A percentile compares a stretch with the other conserved stretches of the same genome.
phyloP scores from a whole-genome alignment of 2,329 filamentous ascomycete species.

The Fusarium sp. region DNA sequence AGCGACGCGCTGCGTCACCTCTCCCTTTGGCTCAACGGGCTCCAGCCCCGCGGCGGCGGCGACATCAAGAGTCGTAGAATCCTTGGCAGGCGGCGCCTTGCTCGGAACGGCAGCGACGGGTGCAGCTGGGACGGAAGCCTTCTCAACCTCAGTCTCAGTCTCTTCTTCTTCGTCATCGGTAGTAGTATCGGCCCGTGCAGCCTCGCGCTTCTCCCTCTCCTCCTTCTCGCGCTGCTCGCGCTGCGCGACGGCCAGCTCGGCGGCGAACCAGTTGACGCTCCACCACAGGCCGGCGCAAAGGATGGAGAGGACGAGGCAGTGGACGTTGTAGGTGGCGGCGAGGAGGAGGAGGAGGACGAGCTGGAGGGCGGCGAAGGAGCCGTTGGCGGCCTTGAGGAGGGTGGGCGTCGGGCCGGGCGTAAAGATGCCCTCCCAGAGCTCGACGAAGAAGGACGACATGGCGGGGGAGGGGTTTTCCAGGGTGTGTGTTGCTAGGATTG shows the following conservation, averaged over 20 bases:
- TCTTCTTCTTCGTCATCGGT: constrained; percentile 42
- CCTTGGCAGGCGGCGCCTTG: constrained; percentile 29
- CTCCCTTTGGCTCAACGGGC: constrained; percentile 52
- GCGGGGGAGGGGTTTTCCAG: constrained; percentile 17
- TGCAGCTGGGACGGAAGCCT: constrained; percentile 9
- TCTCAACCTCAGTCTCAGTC: constrained; percentile 55
- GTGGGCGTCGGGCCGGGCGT: constrained; percentile 88
- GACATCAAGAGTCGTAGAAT: constrained; percentile 24
- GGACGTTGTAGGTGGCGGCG: constrained; percentile 81
- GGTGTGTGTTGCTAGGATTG: neutral
- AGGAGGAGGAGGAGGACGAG: constrained; percentile 77
- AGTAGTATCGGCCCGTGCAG: constrained; percentile 20
- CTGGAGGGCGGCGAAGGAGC: constrained; percentile 85
- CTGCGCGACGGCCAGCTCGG: constrained; percentile 62
- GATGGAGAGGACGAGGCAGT: constrained; percentile 83
- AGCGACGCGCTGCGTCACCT: constrained; percentile 57
- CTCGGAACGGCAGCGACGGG: constrained; percentile 20
- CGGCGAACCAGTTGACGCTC: constrained; percentile 96
- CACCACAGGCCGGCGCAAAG: constrained; percentile 87
- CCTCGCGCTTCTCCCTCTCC: constrained; percentile 43
- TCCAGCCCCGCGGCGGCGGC: constrained; percentile 53
- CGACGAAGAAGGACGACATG: constrained; percentile 71
- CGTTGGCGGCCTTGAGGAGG: constrained; percentile 88
- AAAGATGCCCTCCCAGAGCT: constrained; percentile 93
- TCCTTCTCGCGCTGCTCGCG: constrained; percentile 52